Evolutionary conservation across 2,329 filamentous ascomycete species (phyloP).

Genomic region (Pyrenophora graminea): DNA sequence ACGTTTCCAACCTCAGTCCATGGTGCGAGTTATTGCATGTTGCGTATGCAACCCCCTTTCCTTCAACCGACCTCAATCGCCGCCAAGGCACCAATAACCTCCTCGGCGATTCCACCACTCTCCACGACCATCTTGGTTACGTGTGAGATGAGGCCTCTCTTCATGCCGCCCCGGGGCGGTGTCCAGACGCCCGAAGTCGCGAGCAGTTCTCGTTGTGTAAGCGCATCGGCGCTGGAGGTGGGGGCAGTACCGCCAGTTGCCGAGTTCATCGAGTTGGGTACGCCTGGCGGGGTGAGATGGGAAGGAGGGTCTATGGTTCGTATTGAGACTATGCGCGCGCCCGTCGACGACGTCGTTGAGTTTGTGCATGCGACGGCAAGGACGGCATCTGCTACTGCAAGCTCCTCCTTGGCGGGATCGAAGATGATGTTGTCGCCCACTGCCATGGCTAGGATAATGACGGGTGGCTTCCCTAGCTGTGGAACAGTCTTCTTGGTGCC

Average conservation of each 20-base stretch:
- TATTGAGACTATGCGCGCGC: conserved; percentile 49
- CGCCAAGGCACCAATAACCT: conserved; percentile 81
- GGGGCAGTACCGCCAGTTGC: conserved; percentile 49
- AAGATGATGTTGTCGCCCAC: conserved; percentile 90
- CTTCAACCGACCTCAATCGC: conserved; percentile 62
- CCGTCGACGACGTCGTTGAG: conserved; percentile 22
- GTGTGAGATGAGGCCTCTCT: conserved; percentile 69
- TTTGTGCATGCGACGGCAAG: conserved; percentile 78
- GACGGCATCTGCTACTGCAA: conserved; percentile 88
- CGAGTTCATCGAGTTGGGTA: conserved; percentile 53
- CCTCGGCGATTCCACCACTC: conserved; percentile 79
- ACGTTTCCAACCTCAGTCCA: conserved; percentile 1
- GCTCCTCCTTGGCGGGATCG: conserved; percentile 87
- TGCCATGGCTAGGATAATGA: conserved; percentile 87
- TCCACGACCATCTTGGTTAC: conserved; percentile 79
- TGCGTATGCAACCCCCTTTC: neutral
- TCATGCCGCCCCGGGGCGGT: conserved; percentile 80
- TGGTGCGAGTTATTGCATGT: conserved; percentile 3
- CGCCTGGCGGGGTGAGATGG: conserved; percentile 53
- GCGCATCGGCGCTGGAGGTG: conserved; percentile 45
- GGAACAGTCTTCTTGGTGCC: conserved; percentile 31
- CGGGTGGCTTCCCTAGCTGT: conserved; percentile 66
- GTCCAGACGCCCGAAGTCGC: conserved; percentile 77
- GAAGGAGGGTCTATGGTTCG: conserved; percentile 57
- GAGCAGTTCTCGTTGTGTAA: conserved; percentile 58